These are phyloP conservation scores for Pseudocercospora crystallina DNA, from an alignment of 2,329 filamentous ascomycete species.

Conservation along the genomic window DNA sequence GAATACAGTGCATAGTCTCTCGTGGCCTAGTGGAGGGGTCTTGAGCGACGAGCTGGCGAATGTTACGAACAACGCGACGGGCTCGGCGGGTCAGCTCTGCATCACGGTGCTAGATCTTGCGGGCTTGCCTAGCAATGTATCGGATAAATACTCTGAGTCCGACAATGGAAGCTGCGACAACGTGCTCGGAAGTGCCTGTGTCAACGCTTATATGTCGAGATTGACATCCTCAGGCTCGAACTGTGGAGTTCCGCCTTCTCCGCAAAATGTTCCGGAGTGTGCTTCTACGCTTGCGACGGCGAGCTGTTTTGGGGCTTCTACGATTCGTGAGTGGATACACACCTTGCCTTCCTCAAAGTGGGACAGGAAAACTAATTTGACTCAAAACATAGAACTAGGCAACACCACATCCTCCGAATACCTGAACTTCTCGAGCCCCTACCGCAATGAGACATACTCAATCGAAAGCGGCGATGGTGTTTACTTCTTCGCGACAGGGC, in stretches of 20 bases:
- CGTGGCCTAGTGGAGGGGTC: conserved; percentile 1
- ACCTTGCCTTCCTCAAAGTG: too few species aligned
- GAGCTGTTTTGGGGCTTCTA: too few species aligned
- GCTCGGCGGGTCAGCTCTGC: not conserved
- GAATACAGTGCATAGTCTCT: conserved; percentile 1
- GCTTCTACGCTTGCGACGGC: not conserved
- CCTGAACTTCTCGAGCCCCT: too few species aligned
- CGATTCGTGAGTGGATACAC: too few species aligned
- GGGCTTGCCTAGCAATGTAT: conserved; percentile 5
- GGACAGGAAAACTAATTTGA: too few species aligned
- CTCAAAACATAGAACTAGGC: too few species aligned
- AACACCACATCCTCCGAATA: too few species aligned
- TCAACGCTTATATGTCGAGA: not conserved
- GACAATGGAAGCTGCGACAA: conserved; percentile 10
- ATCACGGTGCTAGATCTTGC: not conserved
- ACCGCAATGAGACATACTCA: too few species aligned
- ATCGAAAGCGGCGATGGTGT: too few species aligned
- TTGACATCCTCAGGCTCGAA: not conserved
- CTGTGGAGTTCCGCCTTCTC: not conserved
- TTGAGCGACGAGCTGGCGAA: not conserved
- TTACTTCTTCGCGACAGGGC: too few species aligned
- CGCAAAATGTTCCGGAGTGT: not conserved
- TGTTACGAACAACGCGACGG: conserved; percentile 3
- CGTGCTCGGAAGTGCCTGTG: conserved; percentile 4
- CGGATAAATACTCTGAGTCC: not conserved